Percentiles rank a stretch among this genome's conserved stretches.
phyloP scores from a whole-genome alignment of 179 eudicot species.

The Spergularia azorica region DNA sequence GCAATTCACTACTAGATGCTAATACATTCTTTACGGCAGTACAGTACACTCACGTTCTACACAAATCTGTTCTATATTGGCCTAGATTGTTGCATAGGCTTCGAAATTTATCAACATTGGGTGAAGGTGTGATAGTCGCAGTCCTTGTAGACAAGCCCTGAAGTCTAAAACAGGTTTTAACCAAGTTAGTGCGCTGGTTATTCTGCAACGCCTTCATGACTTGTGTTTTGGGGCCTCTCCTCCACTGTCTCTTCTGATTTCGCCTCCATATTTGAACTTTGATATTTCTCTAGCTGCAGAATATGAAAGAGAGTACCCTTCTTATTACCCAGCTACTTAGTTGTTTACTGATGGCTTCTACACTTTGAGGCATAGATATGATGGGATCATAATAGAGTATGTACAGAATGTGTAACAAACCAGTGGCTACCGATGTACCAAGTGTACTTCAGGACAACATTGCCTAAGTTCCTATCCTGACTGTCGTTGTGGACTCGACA shows the following conservation, averaged over 20 bases:
- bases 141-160: background rate
- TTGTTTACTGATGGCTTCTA: background rate
- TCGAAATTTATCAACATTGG: background rate
- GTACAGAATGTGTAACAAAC: background rate
- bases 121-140: background rate
- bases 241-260: constrained; percentile 34
- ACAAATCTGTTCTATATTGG: no score
- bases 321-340: background rate
- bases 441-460: no score
- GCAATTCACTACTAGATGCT: background rate
- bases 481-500: no score
- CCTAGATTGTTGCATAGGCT: no score
- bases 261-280: constrained; percentile 26
- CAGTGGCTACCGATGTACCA: background rate
- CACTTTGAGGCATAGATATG: background rate
- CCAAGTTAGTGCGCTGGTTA: constrained; percentile 2
- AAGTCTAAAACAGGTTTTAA: background rate
- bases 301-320: background rate
- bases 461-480: no score
- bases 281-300: constrained; percentile 47
- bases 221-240: constrained; percentile 17
- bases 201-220: constrained; percentile 17
- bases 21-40: background rate
- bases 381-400: background rate
- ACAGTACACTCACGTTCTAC: background rate